Base-by-base conservation (phyloP, 805 yeast species). In the Saccharomyces kudriavzevii region DNA sequence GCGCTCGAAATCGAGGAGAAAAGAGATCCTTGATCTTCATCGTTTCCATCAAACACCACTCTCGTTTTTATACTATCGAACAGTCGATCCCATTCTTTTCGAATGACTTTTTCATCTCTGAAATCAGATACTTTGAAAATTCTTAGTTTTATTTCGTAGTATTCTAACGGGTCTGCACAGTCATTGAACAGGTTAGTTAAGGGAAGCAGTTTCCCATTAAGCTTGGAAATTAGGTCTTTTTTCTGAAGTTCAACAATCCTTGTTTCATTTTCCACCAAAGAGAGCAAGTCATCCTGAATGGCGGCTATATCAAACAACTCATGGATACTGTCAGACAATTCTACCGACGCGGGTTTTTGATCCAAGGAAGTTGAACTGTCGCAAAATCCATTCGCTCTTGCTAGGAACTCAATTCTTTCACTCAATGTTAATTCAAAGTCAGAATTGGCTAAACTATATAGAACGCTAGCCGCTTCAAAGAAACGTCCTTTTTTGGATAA, bases 381-480 rank as follows among this genome's bases (percentile, higher is more conserved):
- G 67, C 95, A 85, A 72, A 87, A 89, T 2, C 96, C 96, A 67
- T 85, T 85, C 1, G 96, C 97, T 59, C 96, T 78, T 0, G 96
- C 87, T 52, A 91, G 74, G 66, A 79, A 89, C 68, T 91, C 96
- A 48, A 91, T 84, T 64, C 97, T 79, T 62, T 84, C 83, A 28
- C 79, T 77, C 54, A 91, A 76, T 35, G 78, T 71, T 50, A 90
- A 74, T 11, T 77, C 76, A 66, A 88, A 87, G 49, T 81, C 84
- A 22, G 94, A 84, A 28, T 81, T 72, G 0, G 96, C 85, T 51
- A 91, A 72, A 5, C 81, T 77, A 61, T 84, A 84, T 49, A 88
- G 73, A 24, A 86, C 85, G 57, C 79, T 79, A 0, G 97, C 96
- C 6, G 97, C 95, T 29, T 82, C 82, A 60, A 80, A 82, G 67